A percentile compares a stretch with the other conserved stretches of the same genome.
These are phyloP conservation scores for Bromus sterilis DNA, from an alignment of 176 grass and related monocot genomes.

Conservation along the genomic window DNA sequence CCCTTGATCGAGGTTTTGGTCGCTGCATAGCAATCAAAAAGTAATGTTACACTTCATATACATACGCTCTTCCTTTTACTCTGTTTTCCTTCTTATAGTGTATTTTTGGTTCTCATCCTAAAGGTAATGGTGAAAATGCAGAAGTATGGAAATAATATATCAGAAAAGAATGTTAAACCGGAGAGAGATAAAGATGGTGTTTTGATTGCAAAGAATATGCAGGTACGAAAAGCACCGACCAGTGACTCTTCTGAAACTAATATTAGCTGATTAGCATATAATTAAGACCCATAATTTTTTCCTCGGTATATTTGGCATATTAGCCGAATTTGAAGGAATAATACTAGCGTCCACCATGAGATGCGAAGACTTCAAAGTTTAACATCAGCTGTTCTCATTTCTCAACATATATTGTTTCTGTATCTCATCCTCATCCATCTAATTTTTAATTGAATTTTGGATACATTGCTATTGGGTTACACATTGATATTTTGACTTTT, in stretches of 20 bases:
- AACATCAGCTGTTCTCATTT: not conserved
- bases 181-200: constrained; percentile 58
- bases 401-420: not conserved
- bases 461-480: not conserved
- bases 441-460: not conserved
- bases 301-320: not conserved
- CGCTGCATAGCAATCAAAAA: constrained; percentile 93
- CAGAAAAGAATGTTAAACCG: constrained; percentile 52
- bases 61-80: not conserved
- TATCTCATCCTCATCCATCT: not conserved
- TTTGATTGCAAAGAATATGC: constrained; percentile 48
- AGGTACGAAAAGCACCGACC: constrained; percentile 29
- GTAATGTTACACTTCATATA: constrained; percentile 22
- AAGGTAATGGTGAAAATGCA: constrained; percentile 67
- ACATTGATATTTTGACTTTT: not conserved
- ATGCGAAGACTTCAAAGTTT: not conserved
- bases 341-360: not conserved
- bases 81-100: constrained; percentile 12
- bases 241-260: not conserved
- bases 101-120: constrained; percentile 2
- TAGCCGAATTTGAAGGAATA: not conserved
- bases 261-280: not conserved
- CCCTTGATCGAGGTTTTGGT: constrained; percentile 88
- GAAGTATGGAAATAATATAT: constrained; percentile 31
- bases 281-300: too few relatives aligned